Conservation (phyloP, 78 protist genomes). For the Capsaspora owczarzaki region DNA sequence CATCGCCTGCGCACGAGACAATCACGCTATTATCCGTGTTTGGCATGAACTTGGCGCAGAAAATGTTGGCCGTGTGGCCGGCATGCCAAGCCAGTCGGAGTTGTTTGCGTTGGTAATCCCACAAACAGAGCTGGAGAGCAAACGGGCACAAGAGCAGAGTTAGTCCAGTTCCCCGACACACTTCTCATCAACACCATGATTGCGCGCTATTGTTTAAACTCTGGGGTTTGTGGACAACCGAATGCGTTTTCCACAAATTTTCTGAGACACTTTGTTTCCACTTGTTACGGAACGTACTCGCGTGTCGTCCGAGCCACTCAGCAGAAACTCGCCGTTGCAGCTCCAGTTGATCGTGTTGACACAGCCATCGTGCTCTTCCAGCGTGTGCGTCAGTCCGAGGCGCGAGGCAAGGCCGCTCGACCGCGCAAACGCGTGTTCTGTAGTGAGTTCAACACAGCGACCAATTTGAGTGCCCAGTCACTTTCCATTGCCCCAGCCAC, state of each 20-base stretch:
- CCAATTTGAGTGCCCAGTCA: too few species aligned
- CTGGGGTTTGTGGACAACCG: too few species aligned
- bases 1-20: neutral
- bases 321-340: neutral
- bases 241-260: too few species aligned
- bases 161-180: too few species aligned
- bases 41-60: constrained; percentile 2
- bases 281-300: neutral
- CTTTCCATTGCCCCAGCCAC: too few species aligned
- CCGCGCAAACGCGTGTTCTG: neutral
- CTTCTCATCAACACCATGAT: too few species aligned
- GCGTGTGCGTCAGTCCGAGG: neutral
- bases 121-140: neutral
- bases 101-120: neutral
- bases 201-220: too few species aligned
- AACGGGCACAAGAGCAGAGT: neutral
- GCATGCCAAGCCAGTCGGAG: neutral
- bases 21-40: neutral
- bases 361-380: constrained; percentile 8
- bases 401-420: neutral
- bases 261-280: too few species aligned
- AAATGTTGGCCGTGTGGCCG: constrained; percentile 12
- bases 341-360: constrained; percentile 16
- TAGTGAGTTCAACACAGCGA: too few species aligned
- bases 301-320: constrained; percentile 11